Conservation (phyloP, 495 filamentous ascomycete species). For the Letharia lupina region DNA sequence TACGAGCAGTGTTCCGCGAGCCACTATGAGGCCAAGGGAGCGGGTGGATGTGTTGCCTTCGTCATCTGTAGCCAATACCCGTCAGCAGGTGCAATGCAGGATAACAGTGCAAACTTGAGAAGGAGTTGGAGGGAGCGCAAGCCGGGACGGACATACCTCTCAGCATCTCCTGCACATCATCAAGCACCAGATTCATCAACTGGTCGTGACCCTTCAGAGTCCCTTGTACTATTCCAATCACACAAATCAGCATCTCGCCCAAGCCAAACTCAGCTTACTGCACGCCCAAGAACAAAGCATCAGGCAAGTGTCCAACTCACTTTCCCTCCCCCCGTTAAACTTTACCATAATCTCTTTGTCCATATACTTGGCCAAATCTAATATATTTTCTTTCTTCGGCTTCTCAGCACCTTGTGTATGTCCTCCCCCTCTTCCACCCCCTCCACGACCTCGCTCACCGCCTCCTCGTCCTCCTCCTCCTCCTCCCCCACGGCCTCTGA, state of each 20-base stretch:
- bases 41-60: conserved; percentile 81
- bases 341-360: conserved; percentile 92
- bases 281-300: conserved; percentile 1
- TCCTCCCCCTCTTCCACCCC: conserved; percentile 38
- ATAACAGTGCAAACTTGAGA: background rate
- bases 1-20: conserved; percentile 83
- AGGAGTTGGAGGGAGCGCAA: conserved; percentile 21
- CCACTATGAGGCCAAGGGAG: conserved; percentile 82
- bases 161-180: conserved; percentile 84
- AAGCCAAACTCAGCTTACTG: too few relatives aligned
- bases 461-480: conserved; percentile 38
- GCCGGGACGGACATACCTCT: conserved; percentile 49
- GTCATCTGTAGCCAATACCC: conserved; percentile 52
- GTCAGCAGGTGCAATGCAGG: background rate
- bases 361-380: conserved; percentile 91
- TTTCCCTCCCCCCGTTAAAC: conserved; percentile 91
- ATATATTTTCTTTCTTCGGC: conserved; percentile 96
- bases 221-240: conserved; percentile 56
- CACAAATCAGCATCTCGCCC: background rate
- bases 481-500: conserved; percentile 48
- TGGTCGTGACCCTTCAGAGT: conserved; percentile 92
- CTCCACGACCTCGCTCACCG: conserved; percentile 40
- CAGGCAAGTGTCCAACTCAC: conserved; percentile 37
- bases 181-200: conserved; percentile 94
- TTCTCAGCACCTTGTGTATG: conserved; percentile 52